These are phyloP conservation scores for Abrus pulchellus DNA, from an alignment of 306 rosid genomes.

Conservation along the genomic window DNA sequence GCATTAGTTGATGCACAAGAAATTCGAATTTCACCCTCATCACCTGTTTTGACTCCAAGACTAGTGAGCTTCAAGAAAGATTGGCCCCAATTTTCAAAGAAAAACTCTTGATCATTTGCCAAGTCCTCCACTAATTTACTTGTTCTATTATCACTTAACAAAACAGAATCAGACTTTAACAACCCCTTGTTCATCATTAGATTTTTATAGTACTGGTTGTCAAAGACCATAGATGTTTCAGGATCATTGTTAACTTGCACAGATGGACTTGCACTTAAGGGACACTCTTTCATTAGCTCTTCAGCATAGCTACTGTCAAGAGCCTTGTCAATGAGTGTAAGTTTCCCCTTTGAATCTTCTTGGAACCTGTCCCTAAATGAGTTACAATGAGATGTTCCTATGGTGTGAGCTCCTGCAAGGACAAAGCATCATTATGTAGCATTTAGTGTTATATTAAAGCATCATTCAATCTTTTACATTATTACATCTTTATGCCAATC, in stretches of 20 bases:
- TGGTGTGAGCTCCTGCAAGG: slow-evolving; percentile 79
- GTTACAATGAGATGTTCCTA: slow-evolving; percentile 77
- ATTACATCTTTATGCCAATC: not conserved
- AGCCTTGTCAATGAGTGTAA: slow-evolving; percentile 61
- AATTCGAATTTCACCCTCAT: slow-evolving; percentile 63
- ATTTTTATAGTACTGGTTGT: slow-evolving; percentile 73
- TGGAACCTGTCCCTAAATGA: slow-evolving; percentile 72
- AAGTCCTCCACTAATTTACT: slow-evolving; percentile 57
- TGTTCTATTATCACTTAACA: slow-evolving; percentile 62
- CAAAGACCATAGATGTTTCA: slow-evolving; percentile 65
- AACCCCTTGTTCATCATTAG: slow-evolving; percentile 66
- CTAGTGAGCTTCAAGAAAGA: slow-evolving; percentile 49
- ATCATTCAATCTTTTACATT: not conserved
- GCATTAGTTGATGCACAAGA: slow-evolving; percentile 59
- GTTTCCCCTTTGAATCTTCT: slow-evolving; percentile 61
- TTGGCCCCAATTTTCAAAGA: slow-evolving; percentile 70
- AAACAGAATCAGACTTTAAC: slow-evolving; percentile 77
- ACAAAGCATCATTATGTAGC: slow-evolving; percentile 15
- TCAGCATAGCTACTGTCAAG: slow-evolving; percentile 69
- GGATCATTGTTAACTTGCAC: slow-evolving; percentile 72
- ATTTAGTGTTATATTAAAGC: not conserved
- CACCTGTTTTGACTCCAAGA: slow-evolving; percentile 50
- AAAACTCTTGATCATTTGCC: slow-evolving; percentile 67
- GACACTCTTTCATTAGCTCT: slow-evolving; percentile 62
- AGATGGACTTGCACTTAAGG: slow-evolving; percentile 51